Evolutionary conservation across 257 asterid species (phyloP), one percentile per base, ranked within the genome.

Genomic region (Solanum etuberosum): DNA sequence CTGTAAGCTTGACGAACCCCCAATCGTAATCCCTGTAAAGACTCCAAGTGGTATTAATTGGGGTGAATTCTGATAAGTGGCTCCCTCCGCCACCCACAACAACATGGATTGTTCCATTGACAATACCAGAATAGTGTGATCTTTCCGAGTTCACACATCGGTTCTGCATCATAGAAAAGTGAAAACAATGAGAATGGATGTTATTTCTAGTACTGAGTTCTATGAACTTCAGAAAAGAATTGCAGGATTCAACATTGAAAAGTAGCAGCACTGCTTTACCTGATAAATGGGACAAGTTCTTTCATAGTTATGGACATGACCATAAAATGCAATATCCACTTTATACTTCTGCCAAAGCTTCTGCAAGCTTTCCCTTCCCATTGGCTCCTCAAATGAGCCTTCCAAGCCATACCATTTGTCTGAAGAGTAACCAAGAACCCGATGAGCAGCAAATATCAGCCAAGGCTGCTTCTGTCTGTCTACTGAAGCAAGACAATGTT

Each of bases 1-100:
- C 93, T 1, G 98, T 94, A 37, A 96, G 63, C 91, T 96, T 96
- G 27, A 90, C 95, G 25, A 94, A 96, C 27, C 98, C 98, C 90
- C 89, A 96, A 83, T 95, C 98, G 1, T 90, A 88, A 86, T 96
- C 99, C 91, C 91, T 95, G 93, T 89, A 89, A 37, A 96, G 85
- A 59, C 99, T 96, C 97, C 99, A 96, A 3, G 61, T 68, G 6
- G 98, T 91, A 72, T 90, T 91, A 4, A 93, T 68, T 0, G 91
- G 12, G 70, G 93, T 89, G 84, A 91, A 96, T 31, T 87, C 90
- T 3, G 98, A 93, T 71, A 96, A 91, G 83, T 93, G 97, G n/a
- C 92, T 43, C 74, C 95, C 95, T 86, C 89, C 97, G 54, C 94
- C 97, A 1, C 94, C 95, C 2, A 88, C 94, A 0, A 93, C 92